phyloP scores from a whole-genome alignment of 768 basidiomycete genomes.

The Podaxis mareebaensis region DNA sequence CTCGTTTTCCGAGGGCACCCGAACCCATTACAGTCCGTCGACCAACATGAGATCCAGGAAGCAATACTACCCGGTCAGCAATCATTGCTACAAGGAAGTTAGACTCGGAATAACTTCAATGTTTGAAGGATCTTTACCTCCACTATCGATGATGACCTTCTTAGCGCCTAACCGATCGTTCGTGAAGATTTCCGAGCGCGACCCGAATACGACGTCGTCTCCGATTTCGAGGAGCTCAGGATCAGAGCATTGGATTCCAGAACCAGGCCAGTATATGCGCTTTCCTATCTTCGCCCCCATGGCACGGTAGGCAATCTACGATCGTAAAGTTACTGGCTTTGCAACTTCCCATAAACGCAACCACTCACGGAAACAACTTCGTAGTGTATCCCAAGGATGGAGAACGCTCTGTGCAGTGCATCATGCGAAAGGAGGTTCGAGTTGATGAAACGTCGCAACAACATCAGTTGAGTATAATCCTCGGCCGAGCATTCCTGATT shows the following conservation, averaged over 20 bases:
- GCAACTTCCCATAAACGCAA: not conserved
- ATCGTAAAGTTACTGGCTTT: constrained; percentile 1
- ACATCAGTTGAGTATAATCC: constrained; percentile 30
- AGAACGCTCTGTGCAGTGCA: constrained; percentile 36
- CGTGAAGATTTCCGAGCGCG: constrained; percentile 44
- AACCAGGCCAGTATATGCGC: constrained; percentile 50
- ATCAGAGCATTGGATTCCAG: constrained; percentile 45
- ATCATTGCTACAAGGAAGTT: constrained; percentile 41
- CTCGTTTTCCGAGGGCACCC: constrained; percentile 45
- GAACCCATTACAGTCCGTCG: constrained; percentile 45
- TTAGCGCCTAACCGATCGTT: constrained; percentile 41
- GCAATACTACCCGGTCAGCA: constrained; percentile 48
- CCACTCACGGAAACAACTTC: constrained; percentile 42
- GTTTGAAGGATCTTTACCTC: constrained; percentile 26
- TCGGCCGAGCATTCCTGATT: constrained; percentile 29
- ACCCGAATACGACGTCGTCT: constrained; percentile 51
- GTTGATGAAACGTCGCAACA: constrained; percentile 41
- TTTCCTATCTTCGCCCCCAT: constrained; percentile 54
- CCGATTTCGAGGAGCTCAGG: constrained; percentile 50
- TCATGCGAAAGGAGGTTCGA: constrained; percentile 35
- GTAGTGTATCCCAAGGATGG: constrained; percentile 47
- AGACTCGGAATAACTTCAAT: not conserved
- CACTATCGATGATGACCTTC: constrained; percentile 40
- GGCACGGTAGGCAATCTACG: constrained; percentile 38
- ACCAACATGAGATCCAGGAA: constrained; percentile 42